phyloP scores from a whole-genome alignment of 345 rosid species.

The Chamaenerion angustifolium region DNA sequence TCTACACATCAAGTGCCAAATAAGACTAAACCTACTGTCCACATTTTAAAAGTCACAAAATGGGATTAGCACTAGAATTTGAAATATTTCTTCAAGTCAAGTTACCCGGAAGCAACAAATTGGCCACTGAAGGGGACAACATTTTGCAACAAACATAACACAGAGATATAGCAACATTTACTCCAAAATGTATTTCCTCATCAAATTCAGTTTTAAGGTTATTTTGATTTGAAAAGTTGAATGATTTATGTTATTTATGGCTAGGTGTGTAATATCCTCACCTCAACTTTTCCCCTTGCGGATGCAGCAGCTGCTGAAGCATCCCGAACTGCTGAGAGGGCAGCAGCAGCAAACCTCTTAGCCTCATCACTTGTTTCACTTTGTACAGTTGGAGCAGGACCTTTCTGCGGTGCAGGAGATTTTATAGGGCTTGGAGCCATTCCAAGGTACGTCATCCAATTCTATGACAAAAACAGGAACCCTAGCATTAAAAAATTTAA shows the following conservation, averaged over 20 bases:
- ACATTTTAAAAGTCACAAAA: too few species aligned
- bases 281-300: constrained; percentile 72
- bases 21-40: too few species aligned
- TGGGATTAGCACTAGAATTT: too few species aligned
- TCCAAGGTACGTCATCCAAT: constrained; percentile 39
- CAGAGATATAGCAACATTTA: too few species aligned
- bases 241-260: neutral
- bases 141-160: too few species aligned
- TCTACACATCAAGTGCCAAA: constrained; percentile 19
- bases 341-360: constrained; percentile 71
- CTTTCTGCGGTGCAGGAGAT: constrained; percentile 7
- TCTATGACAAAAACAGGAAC: constrained; percentile 12
- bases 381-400: constrained; percentile 6
- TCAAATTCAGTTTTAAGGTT: too few species aligned
- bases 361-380: constrained; percentile 39
- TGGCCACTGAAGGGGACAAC: too few species aligned
- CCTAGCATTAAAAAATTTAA: neutral
- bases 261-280: constrained; percentile 6
- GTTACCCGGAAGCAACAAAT: too few species aligned
- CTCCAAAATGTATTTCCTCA: too few species aligned
- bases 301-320: constrained; percentile 47
- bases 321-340: constrained; percentile 70
- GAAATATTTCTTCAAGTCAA: too few species aligned
- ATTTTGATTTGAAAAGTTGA: neutral
- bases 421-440: constrained; percentile 19